Base-by-base conservation (phyloP, 1,139 yeast species). In the Suhomyces kunorum region DNA sequence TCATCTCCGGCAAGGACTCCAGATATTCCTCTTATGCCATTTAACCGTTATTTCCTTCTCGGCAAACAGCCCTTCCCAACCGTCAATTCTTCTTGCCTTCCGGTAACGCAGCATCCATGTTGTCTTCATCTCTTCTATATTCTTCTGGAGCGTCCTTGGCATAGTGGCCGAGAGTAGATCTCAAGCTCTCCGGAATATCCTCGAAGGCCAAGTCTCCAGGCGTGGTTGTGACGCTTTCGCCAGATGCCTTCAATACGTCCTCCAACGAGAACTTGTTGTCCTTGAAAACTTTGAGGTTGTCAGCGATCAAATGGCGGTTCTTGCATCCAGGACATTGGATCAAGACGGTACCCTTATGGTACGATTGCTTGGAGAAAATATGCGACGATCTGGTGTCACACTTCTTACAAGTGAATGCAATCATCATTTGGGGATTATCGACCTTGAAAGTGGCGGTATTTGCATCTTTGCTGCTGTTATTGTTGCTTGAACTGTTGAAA, bases 291-390 rank as follows among this genome's bases (percentile, higher is more conserved):
- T 69, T 87, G 52, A 92, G 71, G 61, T 90, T 95, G 58, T 92
- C 98, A 1, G 98, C 96, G 39, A 92, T 90, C 55, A 92, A 68
- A 57, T 92, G 98, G 48, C 97, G 78, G 56, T 78, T 81, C 51
- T 85, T 78, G 63, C 98, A 90, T 8, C 89, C 86, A 0, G 98
- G 98, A 57, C 98, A 92, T 56, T 88, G 90, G 26, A 92, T 84
- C 40, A 88, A 67, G 3, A 92, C 96, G 0, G 96, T 83, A 1
- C 98, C 98, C 19, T 74, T 71, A 17, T 83, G 78, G 58, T 92
- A 92, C 0, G 97, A 90, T 61, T 92, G 98, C 51, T 89, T 90
- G 13, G 96, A 86, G 55, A 92, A 83, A 4, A 83, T 76, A 58
- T 92, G 98, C 3, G 90, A 80, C 0, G 96, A 87, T 42, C 98